phyloP scores from a whole-genome alignment of 1,139 yeast genomes.

The Protomyces inundatus region DNA sequence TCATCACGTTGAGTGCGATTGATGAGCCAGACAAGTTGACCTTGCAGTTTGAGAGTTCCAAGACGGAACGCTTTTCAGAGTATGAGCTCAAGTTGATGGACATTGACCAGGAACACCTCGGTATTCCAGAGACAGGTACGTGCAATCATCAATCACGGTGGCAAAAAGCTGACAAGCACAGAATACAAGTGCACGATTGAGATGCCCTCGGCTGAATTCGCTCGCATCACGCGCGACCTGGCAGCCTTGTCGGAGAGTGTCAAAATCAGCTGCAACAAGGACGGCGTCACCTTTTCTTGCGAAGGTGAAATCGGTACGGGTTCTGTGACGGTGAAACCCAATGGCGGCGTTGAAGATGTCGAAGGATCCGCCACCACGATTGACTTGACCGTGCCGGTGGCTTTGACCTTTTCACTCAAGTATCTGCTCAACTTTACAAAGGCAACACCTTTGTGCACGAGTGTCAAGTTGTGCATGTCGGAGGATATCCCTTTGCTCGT shows the following conservation, averaged over 20 bases:
- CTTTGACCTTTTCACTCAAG: constrained; percentile 84
- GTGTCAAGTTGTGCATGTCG: constrained; percentile 78
- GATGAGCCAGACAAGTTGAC: constrained; percentile 80
- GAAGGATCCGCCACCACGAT: constrained; percentile 71
- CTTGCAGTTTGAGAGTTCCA: constrained; percentile 71
- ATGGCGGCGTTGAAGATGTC: constrained; percentile 59
- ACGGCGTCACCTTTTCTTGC: constrained; percentile 80
- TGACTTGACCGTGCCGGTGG: constrained; percentile 79
- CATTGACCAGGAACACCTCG: constrained; percentile 88
- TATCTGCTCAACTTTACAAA: constrained; percentile 86
- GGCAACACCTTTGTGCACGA: constrained; percentile 71
- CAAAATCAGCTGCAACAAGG: constrained; percentile 81
- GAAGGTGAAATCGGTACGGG: constrained; percentile 94
- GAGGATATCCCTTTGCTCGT: constrained; percentile 91
- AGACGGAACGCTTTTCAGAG: constrained; percentile 87
- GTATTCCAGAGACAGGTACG: constrained; percentile 77
- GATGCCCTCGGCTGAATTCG: constrained; percentile 83
- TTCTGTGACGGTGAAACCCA: constrained; percentile 70
- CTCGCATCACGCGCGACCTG: constrained; percentile 85
- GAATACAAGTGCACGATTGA: constrained; percentile 76
- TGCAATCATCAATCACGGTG: background rate
- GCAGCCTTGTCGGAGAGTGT: constrained; percentile 80
- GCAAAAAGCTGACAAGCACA: background rate
- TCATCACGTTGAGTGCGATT: constrained; percentile 82
- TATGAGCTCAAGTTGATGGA: constrained; percentile 91